phyloP scores from a whole-genome alignment of 441 rosid genomes.

The Brassica hybrid region DNA sequence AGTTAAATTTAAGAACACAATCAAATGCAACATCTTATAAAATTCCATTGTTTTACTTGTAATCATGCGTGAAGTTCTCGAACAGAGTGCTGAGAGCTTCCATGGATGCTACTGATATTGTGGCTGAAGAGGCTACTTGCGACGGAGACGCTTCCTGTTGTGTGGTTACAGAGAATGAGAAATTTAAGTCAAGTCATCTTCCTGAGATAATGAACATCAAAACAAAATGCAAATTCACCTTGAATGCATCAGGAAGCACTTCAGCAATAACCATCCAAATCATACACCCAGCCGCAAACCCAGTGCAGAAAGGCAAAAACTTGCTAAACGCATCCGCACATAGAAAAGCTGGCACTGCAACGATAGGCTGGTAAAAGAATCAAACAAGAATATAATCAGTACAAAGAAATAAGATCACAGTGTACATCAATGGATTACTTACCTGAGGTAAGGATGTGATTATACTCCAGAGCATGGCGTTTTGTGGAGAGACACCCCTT shows the following conservation, averaged over 20 bases:
- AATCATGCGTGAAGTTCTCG: slow-evolving; percentile 79
- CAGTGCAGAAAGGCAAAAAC: slow-evolving; percentile 96
- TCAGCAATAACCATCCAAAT: slow-evolving; percentile 99
- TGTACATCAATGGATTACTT: slow-evolving; percentile 10
- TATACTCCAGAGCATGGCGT: slow-evolving; percentile 99
- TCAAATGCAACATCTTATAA: slow-evolving; percentile 3
- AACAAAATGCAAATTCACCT: slow-evolving; percentile 51
- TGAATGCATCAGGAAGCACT: slow-evolving; percentile 98
- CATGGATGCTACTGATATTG: slow-evolving; percentile 96
- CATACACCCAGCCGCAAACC: slow-evolving; percentile 99
- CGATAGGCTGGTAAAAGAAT: slow-evolving; percentile 72
- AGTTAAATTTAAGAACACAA: slow-evolving; percentile 8
- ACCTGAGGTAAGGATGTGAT: slow-evolving; percentile 99
- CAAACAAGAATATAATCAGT: slow-evolving; percentile 28
- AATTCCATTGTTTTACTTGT: slow-evolving; percentile 62
- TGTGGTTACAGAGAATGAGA: neutral
- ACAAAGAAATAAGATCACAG: slow-evolving; percentile 23
- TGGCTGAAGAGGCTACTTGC: slow-evolving; percentile 94
- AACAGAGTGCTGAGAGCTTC: slow-evolving; percentile 88
- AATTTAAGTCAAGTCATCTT: neutral
- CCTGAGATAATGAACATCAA: too few relatives aligned
- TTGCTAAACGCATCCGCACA: slow-evolving; percentile 98
- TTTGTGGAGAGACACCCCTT: slow-evolving; percentile 97
- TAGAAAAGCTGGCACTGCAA: slow-evolving; percentile 96
- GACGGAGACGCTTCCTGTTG: slow-evolving; percentile 91